These are phyloP conservation scores for Melampsora abietis-canadensis DNA, from an alignment of 1,284 basidiomycete genomes.

Conservation along the genomic window DNA sequence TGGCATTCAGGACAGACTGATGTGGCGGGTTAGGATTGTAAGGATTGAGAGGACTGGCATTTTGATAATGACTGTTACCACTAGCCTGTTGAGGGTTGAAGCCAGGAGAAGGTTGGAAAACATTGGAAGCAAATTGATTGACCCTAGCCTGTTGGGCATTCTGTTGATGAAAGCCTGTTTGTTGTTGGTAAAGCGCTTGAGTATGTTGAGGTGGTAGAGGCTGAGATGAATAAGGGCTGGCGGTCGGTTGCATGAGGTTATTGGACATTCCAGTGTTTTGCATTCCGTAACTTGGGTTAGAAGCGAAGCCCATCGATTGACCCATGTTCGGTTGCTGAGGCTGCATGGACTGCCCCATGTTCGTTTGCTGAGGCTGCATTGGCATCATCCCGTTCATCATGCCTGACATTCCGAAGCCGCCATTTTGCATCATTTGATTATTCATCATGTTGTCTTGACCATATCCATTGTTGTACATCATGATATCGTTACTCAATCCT, in stretches of 20 bases:
- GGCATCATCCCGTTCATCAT: not conserved
- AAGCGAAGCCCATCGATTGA: slow-evolving; percentile 4
- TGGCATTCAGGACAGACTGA: slow-evolving; percentile 36
- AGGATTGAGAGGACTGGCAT: slow-evolving; percentile 32
- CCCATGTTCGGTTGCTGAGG: slow-evolving; percentile 11
- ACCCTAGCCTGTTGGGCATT: slow-evolving; percentile 25
- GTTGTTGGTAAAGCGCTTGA: slow-evolving; percentile 34
- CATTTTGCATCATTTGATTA: slow-evolving; percentile 28
- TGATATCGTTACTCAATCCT: slow-evolving; percentile 37
- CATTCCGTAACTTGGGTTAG: slow-evolving; percentile 1
- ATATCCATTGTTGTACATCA: slow-evolving; percentile 19
- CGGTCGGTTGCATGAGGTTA: slow-evolving; percentile 4
- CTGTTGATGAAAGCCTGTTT: slow-evolving; percentile 30
- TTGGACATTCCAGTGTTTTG: slow-evolving; percentile 1
- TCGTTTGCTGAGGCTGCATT: slow-evolving; percentile 22
- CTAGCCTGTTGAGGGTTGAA: not conserved
- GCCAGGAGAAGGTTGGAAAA: slow-evolving; percentile 29
- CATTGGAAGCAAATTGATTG: slow-evolving; percentile 37
- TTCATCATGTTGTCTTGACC: slow-evolving; percentile 10
- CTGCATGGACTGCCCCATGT: slow-evolving; percentile 7
- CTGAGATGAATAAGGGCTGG: slow-evolving; percentile 11
- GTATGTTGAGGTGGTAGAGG: slow-evolving; percentile 40
- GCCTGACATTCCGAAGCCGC: slow-evolving; percentile 24
- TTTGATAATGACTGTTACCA: not conserved
- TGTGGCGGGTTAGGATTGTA: slow-evolving; percentile 39